phyloP scores from a whole-genome alignment of 2,329 filamentous ascomycete species.

The Drechslerella stenobrocha region DNA sequence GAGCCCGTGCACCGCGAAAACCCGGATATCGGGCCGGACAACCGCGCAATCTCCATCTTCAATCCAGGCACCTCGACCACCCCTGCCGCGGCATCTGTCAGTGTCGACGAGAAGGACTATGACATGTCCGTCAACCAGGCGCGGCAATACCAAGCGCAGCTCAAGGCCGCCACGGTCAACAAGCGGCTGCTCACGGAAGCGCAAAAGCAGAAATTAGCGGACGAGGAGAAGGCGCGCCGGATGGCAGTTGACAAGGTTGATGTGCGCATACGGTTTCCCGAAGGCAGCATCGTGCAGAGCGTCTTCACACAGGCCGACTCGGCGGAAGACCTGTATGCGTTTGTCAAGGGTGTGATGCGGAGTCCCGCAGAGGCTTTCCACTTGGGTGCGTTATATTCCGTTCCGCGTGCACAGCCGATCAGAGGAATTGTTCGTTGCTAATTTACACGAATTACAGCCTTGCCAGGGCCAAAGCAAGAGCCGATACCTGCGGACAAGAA shows the following conservation, averaged over 20 bases:
- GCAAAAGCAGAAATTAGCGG: constrained; percentile 71
- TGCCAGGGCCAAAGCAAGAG: constrained; percentile 43
- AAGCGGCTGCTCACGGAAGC: constrained; percentile 78
- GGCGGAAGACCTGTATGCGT: constrained; percentile 71
- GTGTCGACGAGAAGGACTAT: constrained; percentile 68
- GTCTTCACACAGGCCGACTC: constrained; percentile 71
- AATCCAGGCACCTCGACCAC: constrained; percentile 73
- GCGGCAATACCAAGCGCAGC: constrained; percentile 71
- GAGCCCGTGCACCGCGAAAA: constrained; percentile 46
- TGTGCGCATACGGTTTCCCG: constrained; percentile 83
- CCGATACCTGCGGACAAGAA: constrained; percentile 18
- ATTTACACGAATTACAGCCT: constrained; percentile 20
- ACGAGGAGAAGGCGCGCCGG: constrained; percentile 63
- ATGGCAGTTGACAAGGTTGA: constrained; percentile 69
- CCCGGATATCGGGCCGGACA: constrained; percentile 52
- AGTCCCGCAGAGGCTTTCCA: constrained; percentile 69
- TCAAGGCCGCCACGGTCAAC: constrained; percentile 68
- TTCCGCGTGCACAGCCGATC: background rate
- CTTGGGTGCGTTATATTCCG: constrained; percentile 62
- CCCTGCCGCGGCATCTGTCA: constrained; percentile 68
- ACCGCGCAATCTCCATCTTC: constrained; percentile 70
- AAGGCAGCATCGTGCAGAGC: constrained; percentile 76
- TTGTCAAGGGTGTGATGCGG: constrained; percentile 72
- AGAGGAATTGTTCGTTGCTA: background rate
- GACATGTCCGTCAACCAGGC: constrained; percentile 74